Conservation (phyloP, 2,329 filamentous ascomycete genomes). For the Fusarium humuli region DNA sequence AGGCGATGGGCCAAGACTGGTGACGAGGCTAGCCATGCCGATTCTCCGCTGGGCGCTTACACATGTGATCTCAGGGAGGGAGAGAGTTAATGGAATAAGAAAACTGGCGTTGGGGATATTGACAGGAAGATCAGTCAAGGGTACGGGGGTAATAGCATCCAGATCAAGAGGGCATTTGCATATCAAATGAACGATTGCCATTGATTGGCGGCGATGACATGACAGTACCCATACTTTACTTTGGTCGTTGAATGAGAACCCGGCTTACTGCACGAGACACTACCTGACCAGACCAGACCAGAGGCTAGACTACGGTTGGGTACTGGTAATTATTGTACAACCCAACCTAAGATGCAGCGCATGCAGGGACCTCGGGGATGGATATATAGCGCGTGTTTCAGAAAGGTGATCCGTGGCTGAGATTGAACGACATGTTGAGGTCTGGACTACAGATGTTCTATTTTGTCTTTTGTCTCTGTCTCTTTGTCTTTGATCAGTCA, state of each 20-base stretch:
- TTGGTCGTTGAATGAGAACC: background rate
- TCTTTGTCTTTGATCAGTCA: background rate
- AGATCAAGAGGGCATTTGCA: background rate
- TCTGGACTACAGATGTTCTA: background rate
- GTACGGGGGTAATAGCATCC: constrained; percentile 12
- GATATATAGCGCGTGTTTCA: background rate
- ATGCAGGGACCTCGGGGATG: constrained; percentile 8
- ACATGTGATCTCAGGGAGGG: background rate
- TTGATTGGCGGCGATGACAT: constrained; percentile 9
- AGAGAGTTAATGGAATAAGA: constrained; percentile 2
- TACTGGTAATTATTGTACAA: background rate
- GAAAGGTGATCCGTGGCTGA: background rate
- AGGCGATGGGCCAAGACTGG: background rate
- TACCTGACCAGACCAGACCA: background rate
- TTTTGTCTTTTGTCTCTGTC: background rate
- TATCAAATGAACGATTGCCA: constrained; percentile 4
- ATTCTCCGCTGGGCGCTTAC: background rate
- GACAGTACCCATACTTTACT: background rate
- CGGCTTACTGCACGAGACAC: background rate
- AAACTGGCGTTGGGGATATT: constrained; percentile 23
- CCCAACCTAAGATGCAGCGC: background rate
- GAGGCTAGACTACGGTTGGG: background rate
- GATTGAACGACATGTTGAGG: background rate
- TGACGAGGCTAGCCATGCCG: background rate
- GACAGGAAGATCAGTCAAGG: constrained; percentile 3